These are phyloP conservation scores for Annulohypoxylon stygium DNA, from an alignment of 495 filamentous ascomycete species.

Conservation along the genomic window DNA sequence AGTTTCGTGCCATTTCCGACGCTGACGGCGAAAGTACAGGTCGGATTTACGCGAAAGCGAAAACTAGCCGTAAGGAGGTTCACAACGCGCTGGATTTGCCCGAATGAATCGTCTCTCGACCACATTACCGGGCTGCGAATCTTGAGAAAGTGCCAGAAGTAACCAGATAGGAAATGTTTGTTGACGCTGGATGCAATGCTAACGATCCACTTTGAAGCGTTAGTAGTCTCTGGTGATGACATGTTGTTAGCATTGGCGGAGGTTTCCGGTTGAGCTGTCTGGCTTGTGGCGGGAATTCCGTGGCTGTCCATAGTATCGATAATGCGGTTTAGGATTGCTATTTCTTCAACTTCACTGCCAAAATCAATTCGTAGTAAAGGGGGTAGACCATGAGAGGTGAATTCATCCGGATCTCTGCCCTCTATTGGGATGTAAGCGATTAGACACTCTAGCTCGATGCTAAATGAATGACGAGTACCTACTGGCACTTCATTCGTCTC, in stretches of 20 bases:
- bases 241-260: background rate
- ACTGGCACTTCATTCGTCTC: slow-evolving; percentile 10
- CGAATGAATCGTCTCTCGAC: slow-evolving; percentile 25
- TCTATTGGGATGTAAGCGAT: slow-evolving; percentile 37
- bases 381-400: slow-evolving; percentile 25
- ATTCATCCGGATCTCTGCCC: slow-evolving; percentile 30
- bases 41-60: slow-evolving; percentile 50
- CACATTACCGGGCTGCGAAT: slow-evolving; percentile 44
- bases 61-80: slow-evolving; percentile 47
- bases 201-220: slow-evolving; percentile 34
- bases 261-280: background rate
- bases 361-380: slow-evolving; percentile 38
- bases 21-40: slow-evolving; percentile 56
- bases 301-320: slow-evolving; percentile 28
- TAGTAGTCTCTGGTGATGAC: background rate
- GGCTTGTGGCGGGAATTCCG: slow-evolving; percentile 28
- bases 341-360: background rate
- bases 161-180: slow-evolving; percentile 18
- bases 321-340: slow-evolving; percentile 14
- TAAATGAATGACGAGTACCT: slow-evolving; percentile 39
- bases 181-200: background rate
- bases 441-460: slow-evolving; percentile 53
- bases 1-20: slow-evolving; percentile 50
- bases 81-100: slow-evolving; percentile 38
- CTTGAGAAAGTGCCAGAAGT: slow-evolving; percentile 38